Conservation (phyloP, 495 filamentous ascomycete genomes). For the Tuber calosporum region DNA sequence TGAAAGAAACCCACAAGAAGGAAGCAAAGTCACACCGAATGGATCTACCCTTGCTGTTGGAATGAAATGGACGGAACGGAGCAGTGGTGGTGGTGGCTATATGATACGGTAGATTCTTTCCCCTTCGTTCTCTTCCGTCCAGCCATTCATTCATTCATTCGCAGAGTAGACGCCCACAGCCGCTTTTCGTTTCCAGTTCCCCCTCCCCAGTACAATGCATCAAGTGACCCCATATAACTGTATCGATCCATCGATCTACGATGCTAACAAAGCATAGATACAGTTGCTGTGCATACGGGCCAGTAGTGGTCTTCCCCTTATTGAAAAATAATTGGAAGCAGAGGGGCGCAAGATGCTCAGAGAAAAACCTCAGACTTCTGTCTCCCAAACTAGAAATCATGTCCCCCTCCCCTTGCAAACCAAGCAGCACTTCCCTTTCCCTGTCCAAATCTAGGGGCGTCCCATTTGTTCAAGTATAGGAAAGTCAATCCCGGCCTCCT, state of each 20-base stretch:
- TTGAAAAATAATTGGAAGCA: background rate
- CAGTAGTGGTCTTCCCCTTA: background rate
- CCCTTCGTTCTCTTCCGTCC: background rate
- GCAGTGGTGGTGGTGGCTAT: constrained; percentile 6
- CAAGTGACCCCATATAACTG: constrained; percentile 24
- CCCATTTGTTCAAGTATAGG: background rate
- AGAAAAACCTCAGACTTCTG: constrained; percentile 10
- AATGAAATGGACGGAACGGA: background rate
- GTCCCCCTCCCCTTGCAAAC: background rate
- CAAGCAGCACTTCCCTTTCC: background rate
- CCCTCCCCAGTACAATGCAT: constrained; percentile 6
- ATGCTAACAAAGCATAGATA: constrained; percentile 19
- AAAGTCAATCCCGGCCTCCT: background rate
- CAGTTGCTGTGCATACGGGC: constrained; percentile 21
- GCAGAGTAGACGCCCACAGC: constrained; percentile 23
- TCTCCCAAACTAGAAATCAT: constrained; percentile 14
- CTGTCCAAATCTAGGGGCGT: background rate
- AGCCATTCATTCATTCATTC: constrained; percentile 3
- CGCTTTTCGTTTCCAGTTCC: constrained; percentile 12
- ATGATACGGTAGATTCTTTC: background rate
- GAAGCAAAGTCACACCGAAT: constrained; percentile 11
- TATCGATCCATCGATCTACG: constrained; percentile 7
- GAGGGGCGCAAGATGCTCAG: background rate
- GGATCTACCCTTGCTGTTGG: background rate
- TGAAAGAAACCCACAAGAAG: constrained; percentile 25